phyloP scores from a whole-genome alignment of 495 filamentous ascomycete genomes.

The Arthonia radiata region DNA sequence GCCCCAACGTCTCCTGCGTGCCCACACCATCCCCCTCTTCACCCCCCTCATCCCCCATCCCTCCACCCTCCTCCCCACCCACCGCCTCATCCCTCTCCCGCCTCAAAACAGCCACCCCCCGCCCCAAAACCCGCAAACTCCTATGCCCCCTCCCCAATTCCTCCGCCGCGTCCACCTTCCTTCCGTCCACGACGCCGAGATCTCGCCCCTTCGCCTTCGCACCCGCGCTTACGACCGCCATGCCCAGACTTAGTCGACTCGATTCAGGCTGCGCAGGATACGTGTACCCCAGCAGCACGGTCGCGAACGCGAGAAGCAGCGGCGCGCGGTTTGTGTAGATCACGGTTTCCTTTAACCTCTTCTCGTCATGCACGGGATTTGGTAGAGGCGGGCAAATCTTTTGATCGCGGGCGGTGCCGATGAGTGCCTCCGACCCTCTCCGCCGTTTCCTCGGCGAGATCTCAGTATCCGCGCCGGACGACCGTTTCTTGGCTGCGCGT shows the following conservation, averaged over 20 bases:
- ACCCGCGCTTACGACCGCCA: constrained; percentile 58
- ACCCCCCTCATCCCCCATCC: constrained; percentile 4
- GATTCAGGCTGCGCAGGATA: constrained; percentile 70
- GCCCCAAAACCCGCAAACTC: constrained; percentile 38
- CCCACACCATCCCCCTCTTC: constrained; percentile 7
- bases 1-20: constrained; percentile 3
- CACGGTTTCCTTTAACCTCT: constrained; percentile 27
- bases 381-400: constrained; percentile 35
- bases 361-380: constrained; percentile 24
- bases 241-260: constrained; percentile 50
- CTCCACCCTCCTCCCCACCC: constrained; percentile 14
- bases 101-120: constrained; percentile 48
- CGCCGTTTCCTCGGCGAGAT: constrained; percentile 10
- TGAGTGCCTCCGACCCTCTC: constrained; percentile 4
- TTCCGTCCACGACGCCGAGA: constrained; percentile 42
- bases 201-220: constrained; percentile 48
- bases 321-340: constrained; percentile 59
- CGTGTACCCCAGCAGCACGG: constrained; percentile 44
- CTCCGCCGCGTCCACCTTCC: constrained; percentile 40
- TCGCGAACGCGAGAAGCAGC: constrained; percentile 56
- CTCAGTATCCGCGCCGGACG: constrained; percentile 16
- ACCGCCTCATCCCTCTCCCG: constrained; percentile 50
- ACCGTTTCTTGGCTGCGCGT: constrained; percentile 37
- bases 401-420: constrained; percentile 5
- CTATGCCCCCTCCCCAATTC: constrained; percentile 58